These are phyloP conservation scores for Zygnema cylindricum DNA, from an alignment of 139 green algal species.

Conservation along the genomic window DNA sequence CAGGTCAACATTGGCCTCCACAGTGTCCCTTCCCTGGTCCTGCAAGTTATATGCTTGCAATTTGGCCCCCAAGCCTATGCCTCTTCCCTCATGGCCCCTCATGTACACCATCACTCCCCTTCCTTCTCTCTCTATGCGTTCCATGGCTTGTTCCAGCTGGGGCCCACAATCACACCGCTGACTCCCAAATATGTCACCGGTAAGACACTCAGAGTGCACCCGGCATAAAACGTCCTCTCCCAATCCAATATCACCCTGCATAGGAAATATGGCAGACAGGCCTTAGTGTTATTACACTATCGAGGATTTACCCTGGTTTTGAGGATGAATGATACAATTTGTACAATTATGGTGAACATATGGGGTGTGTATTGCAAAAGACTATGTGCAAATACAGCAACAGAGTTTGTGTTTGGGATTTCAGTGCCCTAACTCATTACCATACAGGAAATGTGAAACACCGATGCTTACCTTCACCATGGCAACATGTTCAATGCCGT, in stretches of 20 bases:
- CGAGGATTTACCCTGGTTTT: too few relatives aligned
- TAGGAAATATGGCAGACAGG: neutral
- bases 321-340: neutral
- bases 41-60: slow-evolving; percentile 69
- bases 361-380: neutral
- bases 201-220: slow-evolving; percentile 71
- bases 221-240: slow-evolving; percentile 66
- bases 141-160: slow-evolving; percentile 63
- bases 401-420: too few relatives aligned
- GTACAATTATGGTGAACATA: neutral
- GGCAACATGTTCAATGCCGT: slow-evolving; percentile 69
- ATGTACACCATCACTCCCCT: slow-evolving; percentile 69
- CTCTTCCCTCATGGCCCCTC: slow-evolving; percentile 67
- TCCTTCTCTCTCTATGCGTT: slow-evolving; percentile 61
- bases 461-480: slow-evolving; percentile 70
- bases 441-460: too few relatives aligned
- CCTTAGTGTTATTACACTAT: too few relatives aligned
- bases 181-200: slow-evolving; percentile 68
- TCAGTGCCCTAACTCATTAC: too few relatives aligned
- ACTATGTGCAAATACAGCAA: too few relatives aligned
- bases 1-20: slow-evolving; percentile 71
- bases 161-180: slow-evolving; percentile 68
- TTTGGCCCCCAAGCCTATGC: slow-evolving; percentile 69
- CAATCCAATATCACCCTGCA: slow-evolving; percentile 50
- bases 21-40: slow-evolving; percentile 67